Evolutionary conservation across 257 asterid species (phyloP), one percentile per base, ranked within the genome.

Genomic region (Plantago major): DNA sequence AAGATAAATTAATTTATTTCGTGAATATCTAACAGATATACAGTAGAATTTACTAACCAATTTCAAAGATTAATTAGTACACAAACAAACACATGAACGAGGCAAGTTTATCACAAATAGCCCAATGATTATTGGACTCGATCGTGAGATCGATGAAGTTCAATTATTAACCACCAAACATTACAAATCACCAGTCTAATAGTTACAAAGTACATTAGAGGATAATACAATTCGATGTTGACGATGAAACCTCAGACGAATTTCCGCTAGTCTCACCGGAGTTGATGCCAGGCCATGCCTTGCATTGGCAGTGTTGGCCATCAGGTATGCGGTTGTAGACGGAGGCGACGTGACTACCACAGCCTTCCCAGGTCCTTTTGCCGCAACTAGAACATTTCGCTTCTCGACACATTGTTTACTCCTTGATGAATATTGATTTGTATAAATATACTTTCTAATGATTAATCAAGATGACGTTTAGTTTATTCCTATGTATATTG

Each of bases 241-340:
- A 22, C 10, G 60, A 55, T 7, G 62, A 37, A 11, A 14, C 16
- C 58, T 52, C 19, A 1, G 61, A 55, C 14, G 11, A 10, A 37
- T 6, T 38, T 7, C 46, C 46, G 40, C n/a, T 12, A 2, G 15
- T 62, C 13, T 69, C 63, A 11, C 61, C 64, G n/a, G 76, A 46
- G 17, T 75, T 63, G 18, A 76, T 73, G 8, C 78, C 81, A 1
- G 81, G 74, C 78, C 81, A 76, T 15, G 43, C 71, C 33, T 75
- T 71, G 76, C 80, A 71, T 46, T 71, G 76, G 38, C 80, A 71
- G 55, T 71, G 80, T 30, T 75, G 80, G 51, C 76, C 76, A 17
- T 58, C 45, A 10, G 76, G 74, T 7, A 75, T 71, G 42, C 66
- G 55, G 5, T 49, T 55, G 42, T 76, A 67, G 17, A 76, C 67